These are phyloP conservation scores for Penicillium soppii DNA, from an alignment of 495 filamentous ascomycete genomes.

Conservation along the genomic window DNA sequence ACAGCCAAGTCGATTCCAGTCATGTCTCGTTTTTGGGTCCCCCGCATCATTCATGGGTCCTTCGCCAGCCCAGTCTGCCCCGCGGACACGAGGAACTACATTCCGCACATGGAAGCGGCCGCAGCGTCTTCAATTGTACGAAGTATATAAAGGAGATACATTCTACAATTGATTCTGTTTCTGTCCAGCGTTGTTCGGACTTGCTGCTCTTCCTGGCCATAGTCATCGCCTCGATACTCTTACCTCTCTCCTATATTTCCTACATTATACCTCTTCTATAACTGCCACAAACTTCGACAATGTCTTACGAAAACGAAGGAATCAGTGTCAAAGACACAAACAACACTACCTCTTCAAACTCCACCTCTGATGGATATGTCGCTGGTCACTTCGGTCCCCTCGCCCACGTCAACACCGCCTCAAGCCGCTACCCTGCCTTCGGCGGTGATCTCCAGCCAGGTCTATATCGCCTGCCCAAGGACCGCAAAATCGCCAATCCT, in stretches of 20 bases:
- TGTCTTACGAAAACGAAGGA: constrained; percentile 2
- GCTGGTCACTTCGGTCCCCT: constrained; percentile 49
- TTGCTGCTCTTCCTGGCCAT: not conserved
- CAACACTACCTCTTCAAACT: not conserved
- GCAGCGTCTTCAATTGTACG: too few species aligned
- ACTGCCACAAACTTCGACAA: not conserved
- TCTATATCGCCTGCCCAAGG: constrained; percentile 64
- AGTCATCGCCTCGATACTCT: too few species aligned
- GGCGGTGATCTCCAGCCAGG: constrained; percentile 90
- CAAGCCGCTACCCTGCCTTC: constrained; percentile 70
- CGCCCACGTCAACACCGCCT: constrained; percentile 59
- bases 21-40: not conserved
- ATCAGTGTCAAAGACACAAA: constrained; percentile 8
- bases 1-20: too few species aligned
- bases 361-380: not conserved
- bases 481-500: constrained; percentile 75
- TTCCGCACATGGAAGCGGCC: too few species aligned
- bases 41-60: constrained; percentile 2
- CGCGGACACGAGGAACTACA: not conserved
- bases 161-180: not conserved
- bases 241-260: not conserved
- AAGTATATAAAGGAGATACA: not conserved
- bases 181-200: not conserved
- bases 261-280: not conserved
- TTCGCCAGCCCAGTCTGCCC: constrained; percentile 1